Evolutionary conservation across 805 yeast genomes (phyloP).

Genomic region (Zygosaccharomyces lentus): DNA sequence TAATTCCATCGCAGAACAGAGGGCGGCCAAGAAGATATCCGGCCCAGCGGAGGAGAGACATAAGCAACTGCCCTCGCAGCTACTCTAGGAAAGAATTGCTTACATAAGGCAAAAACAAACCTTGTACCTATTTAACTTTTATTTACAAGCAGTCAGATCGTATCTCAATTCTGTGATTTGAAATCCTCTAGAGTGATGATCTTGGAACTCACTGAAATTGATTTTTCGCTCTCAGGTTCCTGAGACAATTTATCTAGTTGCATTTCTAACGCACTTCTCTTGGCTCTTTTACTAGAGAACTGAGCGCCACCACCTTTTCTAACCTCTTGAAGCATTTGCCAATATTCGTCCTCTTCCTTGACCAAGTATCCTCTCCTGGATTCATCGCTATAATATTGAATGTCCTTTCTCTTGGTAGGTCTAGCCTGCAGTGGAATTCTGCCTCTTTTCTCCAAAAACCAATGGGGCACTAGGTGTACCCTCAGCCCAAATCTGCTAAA

Average conservation of each 20-base stretch:
- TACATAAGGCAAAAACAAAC: neutral
- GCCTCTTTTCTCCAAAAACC: conserved; percentile 65
- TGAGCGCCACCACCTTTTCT: conserved; percentile 19
- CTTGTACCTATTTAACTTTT: neutral
- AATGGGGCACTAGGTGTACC: conserved; percentile 73
- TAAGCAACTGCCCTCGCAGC: conserved; percentile 71
- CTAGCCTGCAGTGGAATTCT: conserved; percentile 79
- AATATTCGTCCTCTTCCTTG: conserved; percentile 36
- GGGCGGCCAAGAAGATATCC: conserved; percentile 38
- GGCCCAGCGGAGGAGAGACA: conserved; percentile 61
- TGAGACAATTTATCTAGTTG: conserved; percentile 38
- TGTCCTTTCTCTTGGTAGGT: conserved; percentile 78
- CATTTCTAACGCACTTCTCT: conserved; percentile 33
- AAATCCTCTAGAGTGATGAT: conserved; percentile 15
- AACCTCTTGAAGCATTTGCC: conserved; percentile 24
- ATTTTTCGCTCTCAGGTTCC: conserved; percentile 22
- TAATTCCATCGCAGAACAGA: conserved; percentile 61
- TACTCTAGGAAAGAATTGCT: conserved; percentile 58
- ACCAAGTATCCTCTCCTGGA: conserved; percentile 72
- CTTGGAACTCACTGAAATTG: conserved; percentile 19
- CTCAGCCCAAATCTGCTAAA: conserved; percentile 61
- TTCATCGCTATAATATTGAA: conserved; percentile 68
- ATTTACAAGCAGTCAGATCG: conserved; percentile 4
- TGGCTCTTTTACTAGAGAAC: conserved; percentile 22
- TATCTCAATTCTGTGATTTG: conserved; percentile 7